Evolutionary conservation across 164 flowering plant genomes (phyloP), one percentile per base, ranked within the genome.

Genomic region (Chloranthus sessilifolius): DNA sequence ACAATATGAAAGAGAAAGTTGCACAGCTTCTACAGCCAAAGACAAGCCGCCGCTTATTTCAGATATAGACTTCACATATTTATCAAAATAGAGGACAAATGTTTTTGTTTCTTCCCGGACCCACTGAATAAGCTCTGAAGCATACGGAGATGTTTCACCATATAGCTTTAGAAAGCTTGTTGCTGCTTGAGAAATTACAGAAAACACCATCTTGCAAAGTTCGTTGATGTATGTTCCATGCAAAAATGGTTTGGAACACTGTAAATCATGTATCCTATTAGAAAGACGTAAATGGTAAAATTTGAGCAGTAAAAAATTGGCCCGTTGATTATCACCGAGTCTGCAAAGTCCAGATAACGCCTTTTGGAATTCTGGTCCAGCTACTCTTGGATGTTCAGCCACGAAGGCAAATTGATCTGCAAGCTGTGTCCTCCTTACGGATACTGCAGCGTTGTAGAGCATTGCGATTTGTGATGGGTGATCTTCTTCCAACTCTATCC

Each of bases 101-200:
- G 40, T 44, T 73, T 74, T 61, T 11, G 66, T 72, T 66, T 77
- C 79, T 64, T 81, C 73, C 47, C 53, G n/a, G 5, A 74, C 76
- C 92, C 92, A 84, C 50, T 67, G 74, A 44, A 68, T 57, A 40
- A 84, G 52, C 55, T 79, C 83, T 26, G 72, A 56, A 54, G 75
- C 53, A 58, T 73, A 66, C 12, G 72, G 60, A 35, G 81, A 64
- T 52, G 60, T 64, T 52, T 71, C 82, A 63, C 83, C 83, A 54
- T 55, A 60, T 38, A 84, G 42, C 43, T 50, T 43, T 15, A 45
- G 36, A 69, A 65, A 84, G 50, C 82, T 72, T 62, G 28, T 77
- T 30, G 75, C 88, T 30, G 82, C 83, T 71, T 79, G 88, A 54
- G 76, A 77, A 49, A 84, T 79, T 67, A 65, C 50, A 22, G 88